A percentile compares a stretch with the other conserved stretches of the same genome.
phyloP scores from a whole-genome alignment of 345 rosid species.

The Trapa incisa region DNA sequence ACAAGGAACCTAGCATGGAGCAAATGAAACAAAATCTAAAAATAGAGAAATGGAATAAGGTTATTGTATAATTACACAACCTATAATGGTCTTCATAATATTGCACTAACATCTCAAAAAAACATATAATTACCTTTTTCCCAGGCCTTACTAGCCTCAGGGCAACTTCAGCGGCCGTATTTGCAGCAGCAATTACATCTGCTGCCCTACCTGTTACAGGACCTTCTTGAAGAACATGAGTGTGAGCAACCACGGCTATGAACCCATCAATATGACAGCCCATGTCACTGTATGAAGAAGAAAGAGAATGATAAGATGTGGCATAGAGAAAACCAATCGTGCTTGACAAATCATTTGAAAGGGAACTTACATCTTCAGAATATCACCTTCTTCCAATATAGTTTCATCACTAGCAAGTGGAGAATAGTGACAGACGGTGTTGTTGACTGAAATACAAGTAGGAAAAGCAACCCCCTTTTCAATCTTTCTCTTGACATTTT shows the following conservation, averaged over 20 bases:
- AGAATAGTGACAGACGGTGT: conserved; percentile 75
- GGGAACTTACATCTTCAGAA: conserved; percentile 66
- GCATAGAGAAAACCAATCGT: not conserved
- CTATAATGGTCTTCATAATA: not conserved
- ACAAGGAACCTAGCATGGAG: not conserved
- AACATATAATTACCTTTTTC: conserved; percentile 47
- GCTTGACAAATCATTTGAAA: not conserved
- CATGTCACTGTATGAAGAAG: conserved; percentile 49
- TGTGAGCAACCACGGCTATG: conserved; percentile 86
- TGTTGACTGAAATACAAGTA: conserved; percentile 83
- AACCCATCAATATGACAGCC: conserved; percentile 99
- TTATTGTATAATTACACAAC: not conserved
- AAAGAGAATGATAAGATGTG: not conserved
- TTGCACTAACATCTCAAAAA: not conserved
- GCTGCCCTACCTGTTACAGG: conserved; percentile 63
- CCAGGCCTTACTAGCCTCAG: conserved; percentile 96
- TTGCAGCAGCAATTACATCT: conserved; percentile 87
- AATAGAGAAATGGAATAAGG: not conserved
- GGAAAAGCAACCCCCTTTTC: conserved; percentile 94
- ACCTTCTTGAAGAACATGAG: conserved; percentile 71
- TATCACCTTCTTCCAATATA: conserved; percentile 72
- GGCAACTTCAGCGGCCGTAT: conserved; percentile 96
- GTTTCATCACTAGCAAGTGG: conserved; percentile 78
- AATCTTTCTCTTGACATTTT: conserved; percentile 88
- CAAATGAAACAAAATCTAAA: not conserved